phyloP scores from a whole-genome alignment of 768 basidiomycete genomes.

The Obba rivulosa region DNA sequence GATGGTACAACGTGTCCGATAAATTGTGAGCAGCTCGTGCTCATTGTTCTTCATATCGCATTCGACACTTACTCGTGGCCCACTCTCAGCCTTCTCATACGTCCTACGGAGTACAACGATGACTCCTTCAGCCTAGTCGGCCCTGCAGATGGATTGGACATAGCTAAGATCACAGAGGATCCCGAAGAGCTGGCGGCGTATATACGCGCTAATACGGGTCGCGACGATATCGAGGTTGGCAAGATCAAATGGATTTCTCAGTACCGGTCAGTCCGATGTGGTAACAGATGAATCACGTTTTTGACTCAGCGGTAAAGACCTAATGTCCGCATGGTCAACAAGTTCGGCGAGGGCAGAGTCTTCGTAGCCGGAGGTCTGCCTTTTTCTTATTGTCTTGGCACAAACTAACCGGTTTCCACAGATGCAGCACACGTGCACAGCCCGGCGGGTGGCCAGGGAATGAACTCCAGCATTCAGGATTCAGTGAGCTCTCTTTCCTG shows the following conservation, averaged over 20 bases:
- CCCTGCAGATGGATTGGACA: neutral
- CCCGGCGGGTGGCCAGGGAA: slow-evolving; percentile 9
- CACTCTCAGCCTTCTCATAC: neutral
- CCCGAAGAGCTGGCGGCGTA: neutral
- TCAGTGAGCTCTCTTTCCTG: slow-evolving; percentile 8
- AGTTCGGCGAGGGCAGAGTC: slow-evolving; percentile 34
- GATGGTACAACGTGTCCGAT: too few species aligned
- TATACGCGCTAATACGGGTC: neutral
- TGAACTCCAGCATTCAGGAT: slow-evolving; percentile 24
- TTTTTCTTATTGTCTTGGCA: neutral
- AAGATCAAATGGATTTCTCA: neutral
- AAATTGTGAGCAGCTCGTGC: too few species aligned
- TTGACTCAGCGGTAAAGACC: slow-evolving; percentile 25
- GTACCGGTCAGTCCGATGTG: neutral
- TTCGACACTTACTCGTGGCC: too few species aligned
- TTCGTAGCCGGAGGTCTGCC: slow-evolving; percentile 40
- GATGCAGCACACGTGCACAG: slow-evolving; percentile 6
- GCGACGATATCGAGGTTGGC: slow-evolving; percentile 1
- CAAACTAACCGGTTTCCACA: neutral
- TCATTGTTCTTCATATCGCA: too few species aligned
- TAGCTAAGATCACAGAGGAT: neutral
- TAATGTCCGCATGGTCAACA: slow-evolving; percentile 43
- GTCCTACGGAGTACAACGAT: neutral
- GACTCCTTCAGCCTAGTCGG: neutral
- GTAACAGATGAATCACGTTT: neutral